Base-by-base conservation (phyloP, 352 stramenopile genomes). In the Globisporangium emineosum region DNA sequence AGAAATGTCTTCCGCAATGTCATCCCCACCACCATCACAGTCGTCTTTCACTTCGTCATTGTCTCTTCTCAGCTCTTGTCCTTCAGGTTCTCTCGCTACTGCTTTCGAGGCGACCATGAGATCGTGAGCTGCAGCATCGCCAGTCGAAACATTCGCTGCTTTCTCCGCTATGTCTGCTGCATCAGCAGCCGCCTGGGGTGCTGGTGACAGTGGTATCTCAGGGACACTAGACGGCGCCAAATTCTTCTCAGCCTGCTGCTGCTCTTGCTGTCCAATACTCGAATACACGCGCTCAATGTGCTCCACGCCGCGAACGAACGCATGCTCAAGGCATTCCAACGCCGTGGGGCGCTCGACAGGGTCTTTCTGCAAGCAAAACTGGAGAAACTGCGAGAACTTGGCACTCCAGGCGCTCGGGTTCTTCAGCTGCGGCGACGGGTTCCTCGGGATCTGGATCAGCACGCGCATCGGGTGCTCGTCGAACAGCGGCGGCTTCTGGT, bases 391-490 rank as follows among this genome's bases (percentile, higher is more conserved):
- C 8, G 81, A 64, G 64, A 98, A 97, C 13, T 76, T 53, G 2
- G 65, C 27, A 5, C 76, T 93, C 93, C 93, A 98, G 21, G 79
- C 71, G 29, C 72, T 62, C 25, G 86, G 81, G 3, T 93, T 64
- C 27, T 89, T 78, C 7, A 98, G 69, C 53, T 72, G 88, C 10
- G 93, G 93, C 13, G 91, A 73, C 5, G 79, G 77, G 42, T 96
- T 95, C 47, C 91, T 91, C 15, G 81, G 81, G 42, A 92, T 90
- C 62, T 89, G 79, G 40, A 89, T 85, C 33, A 88, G 65, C 52
- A 88, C 85, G 50, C 90, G 81, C 68, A 98, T 93, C 17, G 91
- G 88, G 32, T 94, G 90, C 71, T 97, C 90, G 61, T 97, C 79
- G 56, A 98, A 90, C 12, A 97, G 72, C 29, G 92, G 93, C 7